Base-by-base conservation (phyloP, 768 basidiomycete species). In the Trametes gibbosa region DNA sequence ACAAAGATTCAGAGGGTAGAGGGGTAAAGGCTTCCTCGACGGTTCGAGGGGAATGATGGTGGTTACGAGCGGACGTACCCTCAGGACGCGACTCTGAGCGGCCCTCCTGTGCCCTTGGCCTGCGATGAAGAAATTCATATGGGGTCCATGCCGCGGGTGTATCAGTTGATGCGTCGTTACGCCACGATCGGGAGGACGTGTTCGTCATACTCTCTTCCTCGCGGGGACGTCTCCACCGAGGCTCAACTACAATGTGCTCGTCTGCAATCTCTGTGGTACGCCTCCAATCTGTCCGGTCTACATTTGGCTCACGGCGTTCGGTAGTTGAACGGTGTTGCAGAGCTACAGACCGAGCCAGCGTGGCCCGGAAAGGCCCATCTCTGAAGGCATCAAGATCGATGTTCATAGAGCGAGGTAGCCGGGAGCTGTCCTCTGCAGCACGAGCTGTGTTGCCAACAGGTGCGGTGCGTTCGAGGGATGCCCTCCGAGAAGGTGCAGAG, bases 331-430 rank as follows among this genome's bases (percentile, higher is more conserved):
- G 46, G 8, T 61, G 23, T 40, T 66, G 59, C 27, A 66, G 40
- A 24, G 62, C 51, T 25, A 63, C 41, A 5, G 66, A 63, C 7
- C 67, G 60, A 16, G 61, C 63, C 16, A 68, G 41, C 13, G 67
- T 61, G 6, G 69, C 70, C 16, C 71, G 67, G 62, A 71, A 72
- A 3, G 70, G 71, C 7, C 71, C 71, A 14, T 39, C 37, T 14
- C 37, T 13, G 13, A 39, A 39, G 16, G 62, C 64, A 21, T 68
- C 62, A 21, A 71, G 50, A 46, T 69, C 63, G 47, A 68, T 57
- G 41, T 45, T 34, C 41, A 50, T 13, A 34, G 35, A 16, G 14
- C 50, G 25, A 23, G 25, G 1, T 6, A n/a, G 0, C 23, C 23
- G 14, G 16, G 17, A 21, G 12, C 25, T 29, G 37, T 50, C 23